phyloP scores from a whole-genome alignment of 1,284 basidiomycete species.

The Trametes polyzona region DNA sequence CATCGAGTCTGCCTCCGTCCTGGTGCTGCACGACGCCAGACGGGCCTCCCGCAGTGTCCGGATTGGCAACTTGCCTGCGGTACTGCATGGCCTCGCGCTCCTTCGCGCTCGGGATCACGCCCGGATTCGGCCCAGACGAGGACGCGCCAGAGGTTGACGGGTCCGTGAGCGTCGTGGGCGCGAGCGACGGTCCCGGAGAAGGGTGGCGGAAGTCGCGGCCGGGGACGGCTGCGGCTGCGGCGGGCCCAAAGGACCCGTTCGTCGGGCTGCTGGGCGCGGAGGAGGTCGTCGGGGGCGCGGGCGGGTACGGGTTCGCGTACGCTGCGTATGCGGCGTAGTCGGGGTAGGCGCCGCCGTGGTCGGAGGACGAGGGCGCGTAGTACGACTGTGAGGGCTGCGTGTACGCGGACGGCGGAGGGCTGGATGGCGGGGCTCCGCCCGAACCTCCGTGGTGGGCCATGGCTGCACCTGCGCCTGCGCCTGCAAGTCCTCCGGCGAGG shows the following conservation, averaged over 20 bases:
- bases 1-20: slow-evolving; percentile 35
- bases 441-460: neutral
- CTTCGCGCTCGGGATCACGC: slow-evolving; percentile 35
- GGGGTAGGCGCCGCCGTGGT: slow-evolving; percentile 29
- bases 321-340: slow-evolving; percentile 32
- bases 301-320: slow-evolving; percentile 22
- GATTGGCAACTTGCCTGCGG: slow-evolving; percentile 29
- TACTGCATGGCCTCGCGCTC: slow-evolving; percentile 37
- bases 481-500: slow-evolving; percentile 29
- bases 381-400: slow-evolving; percentile 28
- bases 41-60: slow-evolving; percentile 3
- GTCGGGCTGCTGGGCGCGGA: slow-evolving; percentile 16
- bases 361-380: slow-evolving; percentile 26
- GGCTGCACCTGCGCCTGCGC: slow-evolving; percentile 22
- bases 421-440: slow-evolving; percentile 3
- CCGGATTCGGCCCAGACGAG: slow-evolving; percentile 2
- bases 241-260: slow-evolving; percentile 15
- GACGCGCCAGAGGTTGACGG: slow-evolving; percentile 20
- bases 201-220: slow-evolving; percentile 33
- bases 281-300: slow-evolving; percentile 10
- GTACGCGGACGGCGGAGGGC: slow-evolving; percentile 31
- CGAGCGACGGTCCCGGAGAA: slow-evolving; percentile 34
- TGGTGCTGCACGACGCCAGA: slow-evolving; percentile 34
- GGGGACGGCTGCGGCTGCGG: slow-evolving; percentile 4
- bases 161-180: slow-evolving; percentile 24